Evolutionary conservation across 2,329 filamentous ascomycete genomes (phyloP).

Genomic region (Botrytis medusae): DNA sequence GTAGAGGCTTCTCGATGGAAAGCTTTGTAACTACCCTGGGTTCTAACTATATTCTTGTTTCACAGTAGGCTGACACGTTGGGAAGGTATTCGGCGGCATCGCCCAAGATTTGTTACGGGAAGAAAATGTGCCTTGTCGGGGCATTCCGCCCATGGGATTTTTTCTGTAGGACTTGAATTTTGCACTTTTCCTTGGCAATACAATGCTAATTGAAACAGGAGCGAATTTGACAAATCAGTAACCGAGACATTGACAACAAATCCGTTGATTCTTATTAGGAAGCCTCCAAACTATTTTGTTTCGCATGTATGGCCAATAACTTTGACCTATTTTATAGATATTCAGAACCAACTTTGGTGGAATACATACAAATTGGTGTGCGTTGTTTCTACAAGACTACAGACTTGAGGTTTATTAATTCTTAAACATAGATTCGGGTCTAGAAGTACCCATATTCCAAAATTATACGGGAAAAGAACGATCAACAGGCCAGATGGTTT

Average conservation of each 20-base stretch:
- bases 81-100: conserved; percentile 12
- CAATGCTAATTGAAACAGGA: not conserved
- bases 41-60: not conserved
- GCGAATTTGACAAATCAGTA: conserved; percentile 11
- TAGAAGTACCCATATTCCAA: conserved; percentile 8
- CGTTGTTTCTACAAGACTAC: not conserved
- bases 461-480: conserved; percentile 10
- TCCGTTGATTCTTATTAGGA: not conserved
- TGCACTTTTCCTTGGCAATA: not conserved
- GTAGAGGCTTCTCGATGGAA: conserved; percentile 18
- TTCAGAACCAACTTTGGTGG: conserved; percentile 15
- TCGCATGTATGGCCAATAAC: conserved; percentile 3
- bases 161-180: not conserved
- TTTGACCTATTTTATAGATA: conserved; percentile 9
- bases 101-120: not conserved
- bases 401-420: not conserved
- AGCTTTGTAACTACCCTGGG: not conserved
- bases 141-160: conserved; percentile 18
- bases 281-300: not conserved
- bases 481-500: not conserved
- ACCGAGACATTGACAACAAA: not conserved
- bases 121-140: not conserved
- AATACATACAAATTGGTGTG: conserved; percentile 6
- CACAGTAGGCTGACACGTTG: not conserved
- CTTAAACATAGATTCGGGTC: not conserved